These are phyloP conservation scores for Biscogniauxia marginata DNA, from an alignment of 2,329 filamentous ascomycete genomes.

Conservation along the genomic window DNA sequence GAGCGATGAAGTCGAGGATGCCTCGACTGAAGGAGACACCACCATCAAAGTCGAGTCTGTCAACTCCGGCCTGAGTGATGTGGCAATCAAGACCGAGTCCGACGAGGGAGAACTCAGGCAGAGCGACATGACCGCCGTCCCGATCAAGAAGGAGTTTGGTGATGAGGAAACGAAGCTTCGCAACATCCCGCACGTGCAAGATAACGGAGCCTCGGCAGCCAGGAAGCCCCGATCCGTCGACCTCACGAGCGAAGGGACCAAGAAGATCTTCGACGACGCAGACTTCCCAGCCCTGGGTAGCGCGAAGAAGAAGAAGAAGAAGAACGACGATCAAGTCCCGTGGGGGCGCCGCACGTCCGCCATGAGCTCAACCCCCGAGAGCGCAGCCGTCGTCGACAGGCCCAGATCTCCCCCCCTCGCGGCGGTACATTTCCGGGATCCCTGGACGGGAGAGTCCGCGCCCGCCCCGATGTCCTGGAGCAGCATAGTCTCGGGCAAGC, in stretches of 20 bases:
- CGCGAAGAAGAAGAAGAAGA: neutral
- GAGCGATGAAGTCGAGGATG: neutral
- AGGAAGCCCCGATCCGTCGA: too few relatives aligned
- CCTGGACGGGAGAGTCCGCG: too few relatives aligned
- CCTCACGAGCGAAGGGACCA: too few relatives aligned
- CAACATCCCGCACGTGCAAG: neutral
- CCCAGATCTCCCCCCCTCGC: too few relatives aligned
- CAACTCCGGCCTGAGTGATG: neutral
- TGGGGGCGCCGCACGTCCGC: too few relatives aligned
- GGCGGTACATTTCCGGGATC: too few relatives aligned
- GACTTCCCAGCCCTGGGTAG: neutral
- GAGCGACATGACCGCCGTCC: neutral
- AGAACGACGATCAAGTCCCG: too few relatives aligned
- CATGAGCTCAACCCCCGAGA: too few relatives aligned
- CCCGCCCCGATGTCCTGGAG: neutral
- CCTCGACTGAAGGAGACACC: neutral
- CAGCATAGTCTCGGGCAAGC: neutral
- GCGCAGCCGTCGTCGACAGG: too few relatives aligned
- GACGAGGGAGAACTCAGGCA: neutral
- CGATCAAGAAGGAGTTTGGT: neutral
- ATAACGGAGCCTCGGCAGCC: too few relatives aligned
- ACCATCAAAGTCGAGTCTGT: neutral
- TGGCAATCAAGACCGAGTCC: neutral
- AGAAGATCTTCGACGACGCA: neutral
- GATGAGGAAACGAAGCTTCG: neutral